Conservation (phyloP, 495 filamentous ascomycete species). For the Amniculicola lignicola region DNA sequence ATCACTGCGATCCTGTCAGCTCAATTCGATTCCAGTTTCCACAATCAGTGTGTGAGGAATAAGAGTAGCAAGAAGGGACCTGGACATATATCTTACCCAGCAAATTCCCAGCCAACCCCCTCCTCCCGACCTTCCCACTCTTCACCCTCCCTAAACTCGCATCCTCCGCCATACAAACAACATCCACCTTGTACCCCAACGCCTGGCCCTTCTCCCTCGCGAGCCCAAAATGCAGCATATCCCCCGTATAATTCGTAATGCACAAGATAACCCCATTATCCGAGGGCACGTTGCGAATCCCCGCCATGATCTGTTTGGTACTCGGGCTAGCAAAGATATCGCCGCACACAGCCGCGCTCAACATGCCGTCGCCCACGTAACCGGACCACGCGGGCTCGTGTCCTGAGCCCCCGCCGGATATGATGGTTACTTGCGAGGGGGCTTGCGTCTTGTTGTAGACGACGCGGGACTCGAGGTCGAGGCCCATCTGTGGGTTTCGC, state of each 20-base stretch:
- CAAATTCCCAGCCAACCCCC: slow-evolving; percentile 57
- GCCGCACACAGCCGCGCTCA: slow-evolving; percentile 57
- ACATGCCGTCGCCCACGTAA: slow-evolving; percentile 60
- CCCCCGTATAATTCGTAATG: slow-evolving; percentile 65
- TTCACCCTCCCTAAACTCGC: slow-evolving; percentile 57
- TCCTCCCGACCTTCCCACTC: slow-evolving; percentile 54
- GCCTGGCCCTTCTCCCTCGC: slow-evolving; percentile 60
- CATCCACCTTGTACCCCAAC: slow-evolving; percentile 51
- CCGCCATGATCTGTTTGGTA: slow-evolving; percentile 61
- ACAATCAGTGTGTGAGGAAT: not conserved
- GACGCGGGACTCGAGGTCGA: slow-evolving; percentile 56
- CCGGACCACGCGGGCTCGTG: slow-evolving; percentile 65
- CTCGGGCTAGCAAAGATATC: slow-evolving; percentile 62
- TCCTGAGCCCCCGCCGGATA: slow-evolving; percentile 60
- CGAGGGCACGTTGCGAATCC: slow-evolving; percentile 54
- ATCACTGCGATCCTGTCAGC: slow-evolving; percentile 32
- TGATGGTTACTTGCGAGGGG: slow-evolving; percentile 53
- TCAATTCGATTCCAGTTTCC: no score
- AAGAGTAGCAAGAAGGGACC: no score
- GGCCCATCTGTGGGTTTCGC: slow-evolving; percentile 55
- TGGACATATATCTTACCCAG: slow-evolving; percentile 25
- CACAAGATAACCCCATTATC: slow-evolving; percentile 59
- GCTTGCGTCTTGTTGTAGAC: slow-evolving; percentile 55
- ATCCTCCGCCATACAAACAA: slow-evolving; percentile 60
- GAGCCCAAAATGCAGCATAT: slow-evolving; percentile 63